Base-by-base conservation (phyloP, 192 early-diverging fungal species). In the Coemansia sp. region DNA sequence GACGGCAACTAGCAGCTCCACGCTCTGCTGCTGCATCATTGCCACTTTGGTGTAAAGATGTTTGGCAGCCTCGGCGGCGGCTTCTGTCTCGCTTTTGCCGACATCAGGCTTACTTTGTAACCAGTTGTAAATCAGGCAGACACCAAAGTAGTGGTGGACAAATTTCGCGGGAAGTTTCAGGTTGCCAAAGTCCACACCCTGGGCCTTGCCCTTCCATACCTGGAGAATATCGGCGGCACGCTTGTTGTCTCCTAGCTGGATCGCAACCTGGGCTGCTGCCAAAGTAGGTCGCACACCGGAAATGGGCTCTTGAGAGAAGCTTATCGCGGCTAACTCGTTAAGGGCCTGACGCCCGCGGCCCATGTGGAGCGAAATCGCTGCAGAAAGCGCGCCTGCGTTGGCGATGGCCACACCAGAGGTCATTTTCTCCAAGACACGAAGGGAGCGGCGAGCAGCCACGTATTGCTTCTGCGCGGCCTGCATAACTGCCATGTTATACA, bases 111-210 rank as follows among this genome's bases (percentile, higher is more conserved):
- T 31, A 10, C 53, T 53, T 16, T 53, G 37, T 46, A 82, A 48
- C 64, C 72, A 74, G 54, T 24, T 44, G 45, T 44, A 40, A 33
- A 82, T 65, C 62, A 68, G 53, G 39, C 68, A 46, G 24, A 68
- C 63, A 3, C 79, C 79, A 74, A 77, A 82, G 66, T 74, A 82
- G 62, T 72, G 62, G 54, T 66, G 72, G 3, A 17, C 68, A 69
- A 82, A 82, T 31, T 44, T 34, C 3, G 35, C 65, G 8, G 79
- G 65, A 5, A 54, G 17, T 3, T 39, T 34, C 31, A 68, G 37
- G 27, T 41, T 21, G 17, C 37, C 60, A 35, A 77, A 60, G 37
- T 53, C 45, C n/a, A 66, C 68, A 21, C 33, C 24, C n/a, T 66
- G 36, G 1, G 79, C 69, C 59, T 68, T 77, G 44, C 62, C 66